Conservation (phyloP, 129 eudicot genomes). For the Apium graveolens region DNA sequence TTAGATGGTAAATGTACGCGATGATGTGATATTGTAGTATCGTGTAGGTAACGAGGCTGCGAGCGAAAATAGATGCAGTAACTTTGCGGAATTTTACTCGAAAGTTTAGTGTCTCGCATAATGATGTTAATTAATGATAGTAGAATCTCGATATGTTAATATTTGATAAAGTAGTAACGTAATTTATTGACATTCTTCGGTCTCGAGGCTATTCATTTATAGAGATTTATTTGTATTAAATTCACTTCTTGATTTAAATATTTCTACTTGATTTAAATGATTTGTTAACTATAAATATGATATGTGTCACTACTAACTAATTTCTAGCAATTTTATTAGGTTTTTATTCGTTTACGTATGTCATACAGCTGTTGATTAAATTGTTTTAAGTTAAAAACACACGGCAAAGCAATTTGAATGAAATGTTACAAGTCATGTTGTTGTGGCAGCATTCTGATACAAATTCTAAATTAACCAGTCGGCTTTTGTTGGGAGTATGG, state of each 20-base stretch:
- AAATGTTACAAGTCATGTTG: background rate
- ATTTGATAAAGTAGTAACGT: background rate
- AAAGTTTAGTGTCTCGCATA: background rate
- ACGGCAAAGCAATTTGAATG: background rate
- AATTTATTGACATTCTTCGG: background rate
- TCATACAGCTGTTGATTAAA: background rate
- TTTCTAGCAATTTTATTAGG: background rate
- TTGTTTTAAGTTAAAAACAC: background rate
- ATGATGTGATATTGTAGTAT: background rate
- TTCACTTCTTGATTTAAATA: background rate
- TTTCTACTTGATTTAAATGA: background rate
- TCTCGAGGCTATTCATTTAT: background rate
- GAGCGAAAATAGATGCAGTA: background rate
- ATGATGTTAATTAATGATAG: background rate
- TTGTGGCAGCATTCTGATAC: background rate
- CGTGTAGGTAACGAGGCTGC: background rate
- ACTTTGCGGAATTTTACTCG: background rate
- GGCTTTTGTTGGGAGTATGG: conserved; percentile 18
- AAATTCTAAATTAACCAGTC: background rate
- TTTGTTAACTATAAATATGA: background rate
- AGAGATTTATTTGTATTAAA: background rate
- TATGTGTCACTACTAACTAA: background rate
- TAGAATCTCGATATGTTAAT: background rate
- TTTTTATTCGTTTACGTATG: no score
- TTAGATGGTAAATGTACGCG: no score